A percentile compares a stretch with the other conserved stretches of the same genome.
phyloP scores from a whole-genome alignment of 2,329 filamentous ascomycete species.

The Colletotrichum abscissum region DNA sequence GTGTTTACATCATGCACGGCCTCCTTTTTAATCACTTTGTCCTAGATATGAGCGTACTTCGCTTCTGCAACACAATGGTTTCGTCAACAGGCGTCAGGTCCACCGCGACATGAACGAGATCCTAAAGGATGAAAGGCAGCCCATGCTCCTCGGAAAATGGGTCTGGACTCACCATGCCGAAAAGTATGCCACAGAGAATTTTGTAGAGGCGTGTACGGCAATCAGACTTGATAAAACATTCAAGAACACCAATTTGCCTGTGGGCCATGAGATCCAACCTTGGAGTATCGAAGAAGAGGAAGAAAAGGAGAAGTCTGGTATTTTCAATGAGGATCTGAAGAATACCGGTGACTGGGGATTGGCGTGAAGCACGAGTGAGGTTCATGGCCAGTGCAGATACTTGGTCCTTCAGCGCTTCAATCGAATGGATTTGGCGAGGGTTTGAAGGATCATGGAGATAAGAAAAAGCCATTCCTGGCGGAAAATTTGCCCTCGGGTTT shows the following conservation, averaged over 20 bases:
- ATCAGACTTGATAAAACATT: neutral
- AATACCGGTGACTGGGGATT: neutral
- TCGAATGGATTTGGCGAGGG: too few relatives aligned
- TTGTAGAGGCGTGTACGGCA: neutral
- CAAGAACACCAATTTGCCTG: neutral
- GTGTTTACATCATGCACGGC: rapidly evolving
- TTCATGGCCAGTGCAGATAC: too few relatives aligned
- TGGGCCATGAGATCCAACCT: neutral
- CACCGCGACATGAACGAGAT: neutral
- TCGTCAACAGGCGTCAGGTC: neutral
- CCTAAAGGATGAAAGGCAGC: neutral
- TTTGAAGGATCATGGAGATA: too few relatives aligned
- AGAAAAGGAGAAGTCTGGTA: neutral
- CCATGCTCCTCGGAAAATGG: neutral
- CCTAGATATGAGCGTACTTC: neutral
- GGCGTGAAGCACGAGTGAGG: too few relatives aligned
- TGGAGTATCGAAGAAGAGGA: neutral
- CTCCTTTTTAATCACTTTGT: neutral
- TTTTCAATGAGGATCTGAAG: neutral
- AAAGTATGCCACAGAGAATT: neutral
- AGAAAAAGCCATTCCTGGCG: rapidly evolving
- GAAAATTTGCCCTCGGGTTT: too few relatives aligned
- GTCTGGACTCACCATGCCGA: neutral
- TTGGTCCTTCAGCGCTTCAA: too few relatives aligned
- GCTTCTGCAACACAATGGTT: neutral